Evolutionary conservation across 768 basidiomycete genomes (phyloP).

Genomic region (Russula sp.): DNA sequence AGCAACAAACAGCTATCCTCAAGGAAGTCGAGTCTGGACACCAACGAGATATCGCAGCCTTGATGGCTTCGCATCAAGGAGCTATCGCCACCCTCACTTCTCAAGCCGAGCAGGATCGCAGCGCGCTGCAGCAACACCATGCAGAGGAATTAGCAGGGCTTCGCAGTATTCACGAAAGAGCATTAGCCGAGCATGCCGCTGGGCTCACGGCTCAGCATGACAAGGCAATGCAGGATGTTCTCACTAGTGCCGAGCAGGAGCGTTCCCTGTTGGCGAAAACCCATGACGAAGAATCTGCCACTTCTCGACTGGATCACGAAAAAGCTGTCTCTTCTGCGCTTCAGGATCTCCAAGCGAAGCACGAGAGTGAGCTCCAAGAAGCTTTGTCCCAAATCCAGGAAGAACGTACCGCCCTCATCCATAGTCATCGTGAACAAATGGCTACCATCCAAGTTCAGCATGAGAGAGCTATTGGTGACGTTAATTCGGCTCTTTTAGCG

Average conservation of each 20-base stretch:
- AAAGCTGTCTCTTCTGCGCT: constrained; percentile 29
- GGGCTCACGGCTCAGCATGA: constrained; percentile 8
- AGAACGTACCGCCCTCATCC: neutral
- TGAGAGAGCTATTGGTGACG: constrained; percentile 25
- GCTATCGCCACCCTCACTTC: constrained; percentile 28
- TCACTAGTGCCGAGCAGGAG: constrained; percentile 29
- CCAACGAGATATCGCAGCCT: constrained; percentile 42
- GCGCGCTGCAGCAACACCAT: constrained; percentile 35
- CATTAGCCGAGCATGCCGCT: constrained; percentile 26
- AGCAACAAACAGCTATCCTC: constrained; percentile 49
- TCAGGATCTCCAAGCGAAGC: neutral
- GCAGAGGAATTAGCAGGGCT: constrained; percentile 29
- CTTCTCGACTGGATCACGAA: constrained; percentile 43
- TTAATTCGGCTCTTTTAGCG: constrained; percentile 35
- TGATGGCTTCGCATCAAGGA: constrained; percentile 43
- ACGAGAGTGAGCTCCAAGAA: constrained; percentile 10
- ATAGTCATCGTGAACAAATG: constrained; percentile 1
- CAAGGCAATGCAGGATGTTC: constrained; percentile 14
- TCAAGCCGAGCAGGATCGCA: constrained; percentile 33
- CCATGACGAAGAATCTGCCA: constrained; percentile 35
- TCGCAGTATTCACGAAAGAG: constrained; percentile 43
- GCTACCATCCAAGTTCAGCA: constrained; percentile 6
- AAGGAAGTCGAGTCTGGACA: constrained; percentile 50
- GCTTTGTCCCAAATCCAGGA: neutral
- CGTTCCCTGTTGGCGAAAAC: constrained; percentile 28